Evolutionary conservation across 139 green algal genomes (phyloP).

Genomic region (Chlorella sorokiniana): DNA sequence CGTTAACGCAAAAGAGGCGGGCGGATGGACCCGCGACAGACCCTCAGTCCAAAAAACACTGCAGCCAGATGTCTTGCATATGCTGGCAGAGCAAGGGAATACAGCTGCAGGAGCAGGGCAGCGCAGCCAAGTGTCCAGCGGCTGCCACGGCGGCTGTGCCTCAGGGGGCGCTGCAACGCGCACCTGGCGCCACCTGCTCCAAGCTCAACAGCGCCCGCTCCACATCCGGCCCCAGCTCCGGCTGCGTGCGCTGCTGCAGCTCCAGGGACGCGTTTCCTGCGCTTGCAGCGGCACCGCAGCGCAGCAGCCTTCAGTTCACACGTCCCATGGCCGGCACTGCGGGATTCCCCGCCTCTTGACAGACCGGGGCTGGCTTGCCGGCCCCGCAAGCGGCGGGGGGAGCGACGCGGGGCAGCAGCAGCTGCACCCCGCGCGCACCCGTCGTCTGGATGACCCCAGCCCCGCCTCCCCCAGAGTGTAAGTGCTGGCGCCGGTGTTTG

Average conservation of each 20-base stretch:
- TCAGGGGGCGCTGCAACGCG: background rate
- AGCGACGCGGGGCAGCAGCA: no score
- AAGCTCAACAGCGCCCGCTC: background rate
- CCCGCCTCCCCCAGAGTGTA: constrained; percentile 27
- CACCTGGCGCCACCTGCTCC: constrained; percentile 1
- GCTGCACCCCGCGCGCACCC: background rate
- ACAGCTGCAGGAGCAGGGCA: no score
- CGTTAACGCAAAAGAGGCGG: background rate
- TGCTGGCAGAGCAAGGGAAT: no score
- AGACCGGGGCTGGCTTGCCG: no score
- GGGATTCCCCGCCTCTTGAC: no score
- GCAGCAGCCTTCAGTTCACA: no score
- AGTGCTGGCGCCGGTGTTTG: constrained; percentile 26
- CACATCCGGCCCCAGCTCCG: constrained; percentile 50
- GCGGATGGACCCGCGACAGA: no score
- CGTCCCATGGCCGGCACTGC: background rate
- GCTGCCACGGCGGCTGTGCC: no score
- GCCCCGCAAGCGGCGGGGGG: no score
- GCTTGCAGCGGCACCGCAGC: background rate
- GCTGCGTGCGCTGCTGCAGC: constrained; percentile 8
- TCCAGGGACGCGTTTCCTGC: constrained; percentile 22
- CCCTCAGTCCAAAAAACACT: no score
- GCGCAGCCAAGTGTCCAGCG: no score
- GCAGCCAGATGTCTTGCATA: no score
- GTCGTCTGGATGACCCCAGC: background rate